Conservation (phyloP, 1,139 yeast genomes). For the Candida sp. region DNA sequence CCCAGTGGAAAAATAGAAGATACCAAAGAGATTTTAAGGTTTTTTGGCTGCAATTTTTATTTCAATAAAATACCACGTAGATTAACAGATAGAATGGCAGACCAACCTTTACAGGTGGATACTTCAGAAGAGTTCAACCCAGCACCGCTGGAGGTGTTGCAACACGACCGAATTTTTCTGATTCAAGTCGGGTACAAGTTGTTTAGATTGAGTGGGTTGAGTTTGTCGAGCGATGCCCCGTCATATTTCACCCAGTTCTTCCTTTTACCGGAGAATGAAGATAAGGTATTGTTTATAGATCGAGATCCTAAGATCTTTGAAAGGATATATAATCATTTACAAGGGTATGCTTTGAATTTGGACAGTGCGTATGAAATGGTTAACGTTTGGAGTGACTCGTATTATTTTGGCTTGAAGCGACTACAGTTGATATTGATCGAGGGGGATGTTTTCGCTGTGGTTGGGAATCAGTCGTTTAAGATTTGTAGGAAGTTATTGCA, state of each 20-base stretch:
- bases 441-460: conserved; percentile 55
- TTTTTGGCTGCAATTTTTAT: background rate
- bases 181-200: conserved; percentile 69
- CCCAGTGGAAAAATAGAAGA: no score
- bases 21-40: no score
- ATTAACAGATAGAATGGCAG: background rate
- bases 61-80: no score
- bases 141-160: conserved; percentile 54
- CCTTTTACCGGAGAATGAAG: conserved; percentile 26
- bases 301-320: conserved; percentile 72
- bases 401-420: conserved; percentile 63
- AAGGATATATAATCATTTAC: conserved; percentile 66
- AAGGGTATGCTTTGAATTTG: conserved; percentile 68
- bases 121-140: conserved; percentile 38
- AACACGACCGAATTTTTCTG: conserved; percentile 63
- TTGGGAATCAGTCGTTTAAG: conserved; percentile 62
- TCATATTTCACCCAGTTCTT: conserved; percentile 58
- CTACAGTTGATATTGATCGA: conserved; percentile 48
- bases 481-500: conserved; percentile 52
- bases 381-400: conserved; percentile 67
- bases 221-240: conserved; percentile 77
- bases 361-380: conserved; percentile 58
- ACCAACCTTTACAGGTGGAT: background rate
- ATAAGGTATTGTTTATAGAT: conserved; percentile 64
- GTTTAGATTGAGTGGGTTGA: conserved; percentile 72